Evolutionary conservation across 345 rosid species (phyloP).

Genomic region (Chamaenerion angustifolium): DNA sequence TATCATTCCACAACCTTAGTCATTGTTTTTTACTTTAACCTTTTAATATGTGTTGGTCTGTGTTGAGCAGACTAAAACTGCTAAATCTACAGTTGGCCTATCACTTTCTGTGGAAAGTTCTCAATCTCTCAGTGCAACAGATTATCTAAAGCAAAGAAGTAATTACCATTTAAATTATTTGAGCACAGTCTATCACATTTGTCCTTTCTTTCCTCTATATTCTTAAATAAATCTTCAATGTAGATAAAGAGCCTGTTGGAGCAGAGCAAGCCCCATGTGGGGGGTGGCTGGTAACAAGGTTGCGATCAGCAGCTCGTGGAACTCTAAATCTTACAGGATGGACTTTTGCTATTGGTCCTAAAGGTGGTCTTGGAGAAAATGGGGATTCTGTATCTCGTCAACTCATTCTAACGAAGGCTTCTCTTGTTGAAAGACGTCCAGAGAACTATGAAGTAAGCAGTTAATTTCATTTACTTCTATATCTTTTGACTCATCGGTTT

Average conservation of each 20-base stretch:
- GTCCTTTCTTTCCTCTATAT: constrained; percentile 3
- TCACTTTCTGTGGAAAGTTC: constrained; percentile 60
- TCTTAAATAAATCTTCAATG: constrained; percentile 3
- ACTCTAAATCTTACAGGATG: constrained; percentile 70
- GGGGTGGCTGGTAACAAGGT: constrained; percentile 82
- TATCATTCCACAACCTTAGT: no score
- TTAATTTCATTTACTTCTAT: constrained; percentile 13
- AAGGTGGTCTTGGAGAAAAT: constrained; percentile 95
- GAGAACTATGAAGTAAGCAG: constrained; percentile 99
- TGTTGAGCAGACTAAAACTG: constrained; percentile 71
- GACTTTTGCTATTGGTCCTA: constrained; percentile 77
- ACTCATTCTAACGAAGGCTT: constrained; percentile 73
- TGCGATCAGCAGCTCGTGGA: constrained; percentile 93
- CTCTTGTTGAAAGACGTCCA: constrained; percentile 92
- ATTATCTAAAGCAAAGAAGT: constrained; percentile 79
- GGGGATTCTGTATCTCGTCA: constrained; percentile 90
- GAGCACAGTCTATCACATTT: background rate
- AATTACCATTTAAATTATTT: constrained; percentile 7
- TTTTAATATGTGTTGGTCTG: constrained; percentile 5
- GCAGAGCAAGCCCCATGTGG: constrained; percentile 87
- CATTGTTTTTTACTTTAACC: background rate
- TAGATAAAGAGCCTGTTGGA: constrained; percentile 91
- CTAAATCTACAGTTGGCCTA: constrained; percentile 73
- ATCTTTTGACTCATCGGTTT: background rate
- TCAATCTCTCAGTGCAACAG: constrained; percentile 44